Evolutionary conservation across 768 basidiomycete genomes (phyloP).

Genomic region (Suillus alpinus): DNA sequence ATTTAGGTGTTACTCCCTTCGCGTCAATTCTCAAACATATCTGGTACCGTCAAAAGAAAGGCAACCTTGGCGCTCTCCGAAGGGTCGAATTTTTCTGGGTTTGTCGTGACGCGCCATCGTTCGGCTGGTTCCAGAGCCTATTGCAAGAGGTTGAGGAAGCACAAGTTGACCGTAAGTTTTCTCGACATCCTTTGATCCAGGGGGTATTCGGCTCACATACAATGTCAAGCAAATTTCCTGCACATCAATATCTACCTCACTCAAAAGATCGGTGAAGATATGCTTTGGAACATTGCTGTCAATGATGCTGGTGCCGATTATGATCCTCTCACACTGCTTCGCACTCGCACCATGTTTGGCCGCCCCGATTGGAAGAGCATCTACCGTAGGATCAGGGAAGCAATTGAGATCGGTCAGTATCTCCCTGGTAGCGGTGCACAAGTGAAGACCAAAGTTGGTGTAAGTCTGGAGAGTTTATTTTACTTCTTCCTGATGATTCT

Average conservation of each 20-base stretch:
- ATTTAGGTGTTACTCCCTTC: conserved; percentile 84
- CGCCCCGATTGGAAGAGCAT: conserved; percentile 88
- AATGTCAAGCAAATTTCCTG: conserved; percentile 74
- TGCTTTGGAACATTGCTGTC: conserved; percentile 89
- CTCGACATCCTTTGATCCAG: not conserved
- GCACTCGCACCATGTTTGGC: conserved; percentile 87
- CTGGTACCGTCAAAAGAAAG: conserved; percentile 86
- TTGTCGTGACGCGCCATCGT: conserved; percentile 92
- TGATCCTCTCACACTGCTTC: conserved; percentile 86
- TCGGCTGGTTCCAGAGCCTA: conserved; percentile 94
- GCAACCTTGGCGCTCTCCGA: conserved; percentile 73
- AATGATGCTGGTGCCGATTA: conserved; percentile 84
- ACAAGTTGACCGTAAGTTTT: conserved; percentile 78
- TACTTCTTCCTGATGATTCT: conserved; percentile 7
- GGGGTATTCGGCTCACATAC: conserved; percentile 11
- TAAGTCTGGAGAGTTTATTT: conserved; percentile 36
- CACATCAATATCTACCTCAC: conserved; percentile 91
- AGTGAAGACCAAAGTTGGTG: conserved; percentile 80
- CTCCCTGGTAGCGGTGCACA: conserved; percentile 76
- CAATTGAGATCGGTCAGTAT: conserved; percentile 81
- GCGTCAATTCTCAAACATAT: conserved; percentile 94
- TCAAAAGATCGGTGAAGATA: conserved; percentile 79
- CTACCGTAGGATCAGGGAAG: conserved; percentile 69
- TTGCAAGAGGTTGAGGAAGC: conserved; percentile 86
- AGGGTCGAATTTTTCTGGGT: conserved; percentile 96